phyloP scores from a whole-genome alignment of 441 rosid genomes.

The Adansonia gregorii region DNA sequence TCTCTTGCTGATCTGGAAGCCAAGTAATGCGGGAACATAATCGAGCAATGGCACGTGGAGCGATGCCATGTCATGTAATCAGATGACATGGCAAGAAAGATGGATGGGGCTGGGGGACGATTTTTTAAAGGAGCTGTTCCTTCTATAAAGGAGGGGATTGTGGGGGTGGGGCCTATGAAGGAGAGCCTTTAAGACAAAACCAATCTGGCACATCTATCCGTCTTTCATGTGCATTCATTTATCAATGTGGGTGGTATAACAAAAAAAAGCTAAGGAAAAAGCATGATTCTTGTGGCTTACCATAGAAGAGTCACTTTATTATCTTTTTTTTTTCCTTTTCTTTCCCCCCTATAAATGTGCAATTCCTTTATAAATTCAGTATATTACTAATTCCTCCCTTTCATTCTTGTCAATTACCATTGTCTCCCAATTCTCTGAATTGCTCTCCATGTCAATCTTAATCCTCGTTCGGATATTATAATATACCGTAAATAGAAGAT shows the following conservation, averaged over 20 bases:
- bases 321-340: not conserved
- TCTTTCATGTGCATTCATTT: slow-evolving; percentile 53
- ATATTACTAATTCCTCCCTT: slow-evolving; percentile 33
- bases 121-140: too few relatives aligned
- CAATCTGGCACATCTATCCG: slow-evolving; percentile 46
- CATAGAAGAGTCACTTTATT: slow-evolving; percentile 41
- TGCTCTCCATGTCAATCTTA: not conserved
- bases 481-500: too few relatives aligned
- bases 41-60: not conserved
- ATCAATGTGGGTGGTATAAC: slow-evolving; percentile 45
- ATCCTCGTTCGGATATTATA: not conserved
- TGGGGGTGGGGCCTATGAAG: not conserved
- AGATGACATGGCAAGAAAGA: not conserved
- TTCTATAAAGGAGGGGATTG: too few relatives aligned
- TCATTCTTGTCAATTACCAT: slow-evolving; percentile 17
- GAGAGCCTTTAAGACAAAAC: slow-evolving; percentile 41
- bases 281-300: slow-evolving; percentile 65
- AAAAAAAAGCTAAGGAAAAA: slow-evolving; percentile 30
- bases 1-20: slow-evolving; percentile 29
- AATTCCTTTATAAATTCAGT: not conserved
- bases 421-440: not conserved
- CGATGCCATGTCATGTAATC: not conserved
- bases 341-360: slow-evolving; percentile 22
- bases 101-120: not conserved
- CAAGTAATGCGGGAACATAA: slow-evolving; percentile 23